These are phyloP conservation scores for Arthrobotrys megalospora DNA, from an alignment of 2,329 filamentous ascomycete genomes.

Conservation along the genomic window DNA sequence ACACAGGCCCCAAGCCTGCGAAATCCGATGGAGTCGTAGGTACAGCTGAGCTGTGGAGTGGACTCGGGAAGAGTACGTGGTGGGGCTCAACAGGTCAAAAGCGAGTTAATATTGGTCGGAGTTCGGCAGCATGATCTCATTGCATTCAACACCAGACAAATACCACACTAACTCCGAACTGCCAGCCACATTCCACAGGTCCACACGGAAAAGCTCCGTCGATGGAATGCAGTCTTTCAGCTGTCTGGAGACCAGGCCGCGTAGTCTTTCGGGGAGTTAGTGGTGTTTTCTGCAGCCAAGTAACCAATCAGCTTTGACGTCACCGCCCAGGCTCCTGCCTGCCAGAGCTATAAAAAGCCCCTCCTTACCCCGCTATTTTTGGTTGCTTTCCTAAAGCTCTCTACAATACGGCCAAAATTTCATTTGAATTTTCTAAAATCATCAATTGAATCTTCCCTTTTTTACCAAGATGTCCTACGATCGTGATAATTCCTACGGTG, in stretches of 20 bases:
- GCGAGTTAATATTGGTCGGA: conserved; percentile 9
- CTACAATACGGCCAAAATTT: not conserved
- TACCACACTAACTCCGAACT: conserved; percentile 25
- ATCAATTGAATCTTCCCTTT: conserved; percentile 10
- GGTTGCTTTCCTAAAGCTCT: not conserved
- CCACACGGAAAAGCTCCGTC: conserved; percentile 30
- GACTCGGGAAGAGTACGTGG: not conserved
- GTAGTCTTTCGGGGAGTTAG: conserved; percentile 1
- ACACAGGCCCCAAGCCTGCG: not conserved
- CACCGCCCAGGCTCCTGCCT: conserved; percentile 16
- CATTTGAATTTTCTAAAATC: not conserved
- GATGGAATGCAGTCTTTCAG: conserved; percentile 21
- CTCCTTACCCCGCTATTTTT: conserved; percentile 54
- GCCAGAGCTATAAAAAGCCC: conserved; percentile 42
- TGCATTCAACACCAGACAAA: conserved; percentile 12
- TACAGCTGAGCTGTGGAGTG: not conserved
- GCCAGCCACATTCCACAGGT: conserved; percentile 31
- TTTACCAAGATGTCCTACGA: conserved; percentile 41
- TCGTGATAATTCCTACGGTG: conserved; percentile 34
- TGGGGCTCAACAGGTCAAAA: conserved; percentile 10
- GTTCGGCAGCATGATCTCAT: conserved; percentile 19
- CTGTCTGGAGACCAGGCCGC: conserved; percentile 21
- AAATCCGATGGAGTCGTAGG: not conserved
- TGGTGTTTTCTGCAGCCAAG: conserved; percentile 25
- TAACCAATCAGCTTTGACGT: conserved; percentile 51